These are phyloP conservation scores for Rosellinia necatrix DNA, from an alignment of 2,329 filamentous ascomycete species.

Conservation along the genomic window DNA sequence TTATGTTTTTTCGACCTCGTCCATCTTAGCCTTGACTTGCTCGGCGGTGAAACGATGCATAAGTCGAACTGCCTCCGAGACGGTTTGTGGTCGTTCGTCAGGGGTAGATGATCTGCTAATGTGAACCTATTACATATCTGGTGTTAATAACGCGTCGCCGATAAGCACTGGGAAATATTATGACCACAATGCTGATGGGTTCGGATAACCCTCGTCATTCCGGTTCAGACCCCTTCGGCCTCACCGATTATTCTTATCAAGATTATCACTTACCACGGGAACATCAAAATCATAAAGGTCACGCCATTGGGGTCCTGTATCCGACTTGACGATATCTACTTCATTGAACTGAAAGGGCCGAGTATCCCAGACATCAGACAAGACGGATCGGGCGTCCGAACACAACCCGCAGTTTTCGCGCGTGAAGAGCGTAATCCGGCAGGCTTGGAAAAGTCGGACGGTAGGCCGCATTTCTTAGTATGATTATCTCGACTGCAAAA, in stretches of 20 bases:
- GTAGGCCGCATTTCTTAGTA: slow-evolving; percentile 54
- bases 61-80: slow-evolving; percentile 67
- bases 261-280: slow-evolving; percentile 66
- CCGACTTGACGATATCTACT: slow-evolving; percentile 69
- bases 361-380: slow-evolving; percentile 69
- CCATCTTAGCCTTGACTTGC: slow-evolving; percentile 71
- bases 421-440: slow-evolving; percentile 76
- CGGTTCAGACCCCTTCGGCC: not conserved
- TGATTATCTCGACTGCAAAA: too few species aligned
- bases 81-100: slow-evolving; percentile 58
- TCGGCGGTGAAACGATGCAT: slow-evolving; percentile 77
- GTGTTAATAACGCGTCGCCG: slow-evolving; percentile 7
- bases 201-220: too few species aligned
- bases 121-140: slow-evolving; percentile 54
- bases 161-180: too few species aligned
- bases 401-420: slow-evolving; percentile 74
- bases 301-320: slow-evolving; percentile 65
- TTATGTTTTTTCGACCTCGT: slow-evolving; percentile 51
- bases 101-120: slow-evolving; percentile 61
- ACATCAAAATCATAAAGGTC: slow-evolving; percentile 81
- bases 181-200: not conserved
- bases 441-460: slow-evolving; percentile 55
- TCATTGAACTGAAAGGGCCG: slow-evolving; percentile 72
- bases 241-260: too few species aligned
- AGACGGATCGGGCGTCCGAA: slow-evolving; percentile 66